These are phyloP conservation scores for Strobilomyces dryophilus DNA, from an alignment of 768 basidiomycete genomes.

Conservation along the genomic window DNA sequence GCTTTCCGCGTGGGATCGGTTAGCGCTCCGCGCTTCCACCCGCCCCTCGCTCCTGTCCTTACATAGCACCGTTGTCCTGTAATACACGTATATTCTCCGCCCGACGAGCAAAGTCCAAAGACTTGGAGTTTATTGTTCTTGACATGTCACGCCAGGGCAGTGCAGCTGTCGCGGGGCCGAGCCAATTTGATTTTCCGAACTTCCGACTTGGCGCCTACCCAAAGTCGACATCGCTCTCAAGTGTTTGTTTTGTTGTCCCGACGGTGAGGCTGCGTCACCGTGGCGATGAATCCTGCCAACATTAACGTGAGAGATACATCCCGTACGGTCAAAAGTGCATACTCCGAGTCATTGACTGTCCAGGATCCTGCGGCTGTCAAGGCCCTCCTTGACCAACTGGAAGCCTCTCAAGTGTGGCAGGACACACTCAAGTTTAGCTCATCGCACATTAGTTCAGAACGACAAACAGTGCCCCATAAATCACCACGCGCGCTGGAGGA, in stretches of 20 bases:
- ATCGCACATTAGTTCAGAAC: background rate
- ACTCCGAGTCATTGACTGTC: background rate
- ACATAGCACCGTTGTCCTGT: no score
- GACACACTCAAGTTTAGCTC: slow-evolving; percentile 32
- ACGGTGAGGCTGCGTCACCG: background rate
- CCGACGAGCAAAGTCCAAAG: no score
- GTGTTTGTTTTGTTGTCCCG: background rate
- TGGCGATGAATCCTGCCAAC: slow-evolving; percentile 39
- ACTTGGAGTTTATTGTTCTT: no score
- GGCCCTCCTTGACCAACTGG: slow-evolving; percentile 67
- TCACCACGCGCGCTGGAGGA: slow-evolving; percentile 5
- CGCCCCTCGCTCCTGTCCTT: no score
- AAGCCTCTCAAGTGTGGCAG: slow-evolving; percentile 68
- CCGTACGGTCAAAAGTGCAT: background rate
- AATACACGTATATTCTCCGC: no score
- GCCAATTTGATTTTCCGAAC: no score
- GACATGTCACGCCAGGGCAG: no score
- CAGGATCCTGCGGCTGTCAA: slow-evolving; percentile 67
- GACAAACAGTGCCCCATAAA: slow-evolving; percentile 2
- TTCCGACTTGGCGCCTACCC: no score
- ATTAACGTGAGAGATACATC: slow-evolving; percentile 45
- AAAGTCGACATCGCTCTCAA: no score
- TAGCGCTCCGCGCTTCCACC: no score
- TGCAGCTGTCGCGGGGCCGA: no score
- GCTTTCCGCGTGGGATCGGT: no score